A percentile compares a stretch with the other conserved stretches of the same genome.
Evolutionary conservation across 306 rosid species (phyloP).

Genomic region (Fragaria vesca): DNA sequence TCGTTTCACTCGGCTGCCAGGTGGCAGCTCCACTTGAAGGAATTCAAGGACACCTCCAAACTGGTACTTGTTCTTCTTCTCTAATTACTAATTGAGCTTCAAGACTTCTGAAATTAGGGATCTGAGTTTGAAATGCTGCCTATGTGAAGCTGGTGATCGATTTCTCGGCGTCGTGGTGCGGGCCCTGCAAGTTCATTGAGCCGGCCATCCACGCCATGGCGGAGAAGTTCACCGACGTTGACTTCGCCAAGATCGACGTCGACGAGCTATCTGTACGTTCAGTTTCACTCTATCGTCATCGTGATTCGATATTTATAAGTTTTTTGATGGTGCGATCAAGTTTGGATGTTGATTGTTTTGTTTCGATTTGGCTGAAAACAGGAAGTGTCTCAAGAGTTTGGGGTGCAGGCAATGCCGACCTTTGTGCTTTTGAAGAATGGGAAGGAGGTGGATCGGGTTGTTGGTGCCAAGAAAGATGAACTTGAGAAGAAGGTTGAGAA

Average conservation of each 20-base stretch:
- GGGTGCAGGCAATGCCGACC: conserved; percentile 87
- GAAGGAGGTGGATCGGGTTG: conserved; percentile 56
- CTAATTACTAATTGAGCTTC: not conserved
- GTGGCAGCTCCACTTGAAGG: conserved; percentile 78
- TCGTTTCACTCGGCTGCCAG: conserved; percentile 64
- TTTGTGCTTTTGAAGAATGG: conserved; percentile 73
- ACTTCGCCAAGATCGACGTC: conserved; percentile 84
- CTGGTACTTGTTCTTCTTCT: conserved; percentile 41
- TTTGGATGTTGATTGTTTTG: not conserved
- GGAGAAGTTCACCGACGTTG: conserved; percentile 47
- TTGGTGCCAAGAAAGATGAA: conserved; percentile 81
- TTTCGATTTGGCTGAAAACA: conserved; percentile 9
- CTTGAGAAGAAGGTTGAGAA: conserved; percentile 58
- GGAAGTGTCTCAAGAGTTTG: conserved; percentile 70
- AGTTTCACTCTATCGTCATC: no score
- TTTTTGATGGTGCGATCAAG: no score
- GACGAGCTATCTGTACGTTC: conserved; percentile 65
- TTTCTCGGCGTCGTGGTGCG: conserved; percentile 96
- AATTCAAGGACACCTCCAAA: conserved; percentile 41
- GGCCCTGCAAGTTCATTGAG: conserved; percentile 83
- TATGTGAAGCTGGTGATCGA: conserved; percentile 61
- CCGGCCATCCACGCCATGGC: conserved; percentile 64
- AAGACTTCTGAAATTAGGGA: not conserved
- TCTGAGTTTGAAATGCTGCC: not conserved
- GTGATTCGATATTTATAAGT: no score